These are phyloP conservation scores for Paecilomyces sp. DNA, from an alignment of 2,329 filamentous ascomycete species.

Conservation along the genomic window DNA sequence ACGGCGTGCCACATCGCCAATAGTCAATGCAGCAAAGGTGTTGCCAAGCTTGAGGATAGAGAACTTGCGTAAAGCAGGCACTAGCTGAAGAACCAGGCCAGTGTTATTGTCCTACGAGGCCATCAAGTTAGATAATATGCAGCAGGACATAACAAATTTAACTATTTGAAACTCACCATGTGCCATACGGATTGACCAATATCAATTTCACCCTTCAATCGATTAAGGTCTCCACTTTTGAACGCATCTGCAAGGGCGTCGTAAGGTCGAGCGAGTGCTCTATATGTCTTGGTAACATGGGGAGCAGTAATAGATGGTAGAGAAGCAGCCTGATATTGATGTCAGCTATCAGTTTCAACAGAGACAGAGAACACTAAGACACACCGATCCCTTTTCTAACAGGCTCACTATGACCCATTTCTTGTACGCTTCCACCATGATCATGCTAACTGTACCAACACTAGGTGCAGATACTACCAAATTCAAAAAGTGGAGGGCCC, in stretches of 20 bases:
- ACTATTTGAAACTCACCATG: slow-evolving; percentile 36
- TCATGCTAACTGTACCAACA: slow-evolving; percentile 57
- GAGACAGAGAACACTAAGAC: slow-evolving; percentile 9
- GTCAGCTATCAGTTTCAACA: slow-evolving; percentile 3
- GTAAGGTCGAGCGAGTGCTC: slow-evolving; percentile 61
- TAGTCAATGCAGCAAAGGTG: slow-evolving; percentile 60
- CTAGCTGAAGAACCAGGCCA: slow-evolving; percentile 62
- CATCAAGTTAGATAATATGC: slow-evolving; percentile 2
- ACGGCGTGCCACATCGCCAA: slow-evolving; percentile 39
- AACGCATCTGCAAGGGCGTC: slow-evolving; percentile 64
- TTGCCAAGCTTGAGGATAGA: slow-evolving; percentile 66
- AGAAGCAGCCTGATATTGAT: slow-evolving; percentile 30
- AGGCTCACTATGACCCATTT: slow-evolving; percentile 79
- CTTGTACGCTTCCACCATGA: slow-evolving; percentile 86
- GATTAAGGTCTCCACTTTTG: slow-evolving; percentile 48
- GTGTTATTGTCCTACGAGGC: slow-evolving; percentile 59
- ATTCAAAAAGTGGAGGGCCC: slow-evolving; percentile 56
- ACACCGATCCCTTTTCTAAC: slow-evolving; percentile 58
- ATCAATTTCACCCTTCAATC: slow-evolving; percentile 59
- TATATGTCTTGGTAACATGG: slow-evolving; percentile 50
- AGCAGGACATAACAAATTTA: not conserved
- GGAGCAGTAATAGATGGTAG: slow-evolving; percentile 52
- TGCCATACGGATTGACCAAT: slow-evolving; percentile 54
- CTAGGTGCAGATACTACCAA: slow-evolving; percentile 62
- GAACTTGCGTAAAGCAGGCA: slow-evolving; percentile 65